Percentiles rank a stretch among this genome's conserved stretches.
phyloP scores from a whole-genome alignment of 345 rosid genomes.

The Citrus hindsii region DNA sequence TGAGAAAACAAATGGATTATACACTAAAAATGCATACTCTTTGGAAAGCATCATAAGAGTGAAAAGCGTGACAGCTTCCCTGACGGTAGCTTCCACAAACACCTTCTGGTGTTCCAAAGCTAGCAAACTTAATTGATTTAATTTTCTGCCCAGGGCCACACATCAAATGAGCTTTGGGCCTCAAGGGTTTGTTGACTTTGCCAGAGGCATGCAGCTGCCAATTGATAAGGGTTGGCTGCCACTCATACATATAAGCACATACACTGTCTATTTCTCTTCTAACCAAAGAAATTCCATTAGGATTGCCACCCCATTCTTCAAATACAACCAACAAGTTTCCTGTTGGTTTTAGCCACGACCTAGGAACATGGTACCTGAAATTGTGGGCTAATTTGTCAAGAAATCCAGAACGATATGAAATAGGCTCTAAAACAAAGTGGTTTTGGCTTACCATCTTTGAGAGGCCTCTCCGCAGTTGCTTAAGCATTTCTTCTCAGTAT shows the following conservation, averaged over 20 bases:
- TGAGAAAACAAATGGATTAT: not conserved
- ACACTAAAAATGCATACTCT: conserved; percentile 42
- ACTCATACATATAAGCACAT: conserved; percentile 86
- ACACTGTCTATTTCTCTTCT: conserved; percentile 81
- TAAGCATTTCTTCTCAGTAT: conserved; percentile 69
- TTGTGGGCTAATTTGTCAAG: not conserved
- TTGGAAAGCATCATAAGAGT: conserved; percentile 93
- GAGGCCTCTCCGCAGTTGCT: conserved; percentile 92
- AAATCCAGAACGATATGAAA: not conserved
- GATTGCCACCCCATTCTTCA: conserved; percentile 99
- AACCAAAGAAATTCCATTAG: conserved; percentile 76
- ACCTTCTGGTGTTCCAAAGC: conserved; percentile 94
- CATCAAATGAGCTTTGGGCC: conserved; percentile 81
- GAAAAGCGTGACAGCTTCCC: conserved; percentile 89
- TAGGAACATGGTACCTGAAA: conserved; percentile 88
- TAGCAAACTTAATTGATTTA: conserved; percentile 78
- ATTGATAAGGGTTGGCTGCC: conserved; percentile 92
- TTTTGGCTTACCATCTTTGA: conserved; percentile 70
- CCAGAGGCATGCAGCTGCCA: conserved; percentile 83
- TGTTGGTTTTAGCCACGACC: conserved; percentile 83
- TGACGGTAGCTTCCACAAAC: conserved; percentile 78
- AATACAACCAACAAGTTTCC: conserved; percentile 91
- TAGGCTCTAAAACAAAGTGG: not conserved
- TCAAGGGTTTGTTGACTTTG: conserved; percentile 69
- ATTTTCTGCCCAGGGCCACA: conserved; percentile 89